A percentile compares a stretch with the other conserved stretches of the same genome.
These are phyloP conservation scores for Ogataea chonburiensis DNA, from an alignment of 805 yeast species.

Conservation along the genomic window DNA sequence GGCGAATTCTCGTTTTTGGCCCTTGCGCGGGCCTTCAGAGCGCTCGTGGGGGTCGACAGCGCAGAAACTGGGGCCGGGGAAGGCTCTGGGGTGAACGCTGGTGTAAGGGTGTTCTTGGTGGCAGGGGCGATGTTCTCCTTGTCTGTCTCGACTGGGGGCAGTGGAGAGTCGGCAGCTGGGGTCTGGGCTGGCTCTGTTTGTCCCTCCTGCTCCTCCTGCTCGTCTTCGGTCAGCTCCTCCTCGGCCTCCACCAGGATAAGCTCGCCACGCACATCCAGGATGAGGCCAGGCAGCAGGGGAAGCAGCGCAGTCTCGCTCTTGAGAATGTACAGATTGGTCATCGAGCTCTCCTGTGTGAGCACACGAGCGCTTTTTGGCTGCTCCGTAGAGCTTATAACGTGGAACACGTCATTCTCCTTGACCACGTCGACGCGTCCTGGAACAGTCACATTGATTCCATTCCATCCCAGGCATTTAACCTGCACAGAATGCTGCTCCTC, in stretches of 20 bases:
- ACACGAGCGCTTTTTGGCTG: slow-evolving; percentile 30
- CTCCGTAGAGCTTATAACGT: slow-evolving; percentile 16
- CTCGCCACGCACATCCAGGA: slow-evolving; percentile 72
- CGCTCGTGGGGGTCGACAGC: slow-evolving; percentile 3
- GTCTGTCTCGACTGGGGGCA: slow-evolving; percentile 1
- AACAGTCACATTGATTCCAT: slow-evolving; percentile 69
- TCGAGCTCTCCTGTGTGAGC: slow-evolving; percentile 40
- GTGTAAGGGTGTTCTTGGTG: background rate
- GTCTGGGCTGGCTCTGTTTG: slow-evolving; percentile 7
- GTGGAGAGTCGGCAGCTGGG: background rate
- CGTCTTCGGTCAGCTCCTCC: slow-evolving; percentile 16
- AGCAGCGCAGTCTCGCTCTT: slow-evolving; percentile 62
- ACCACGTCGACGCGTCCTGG: slow-evolving; percentile 45
- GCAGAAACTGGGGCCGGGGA: slow-evolving; percentile 7
- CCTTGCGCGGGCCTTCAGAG: slow-evolving; percentile 7
- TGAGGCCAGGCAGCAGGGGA: slow-evolving; percentile 60
- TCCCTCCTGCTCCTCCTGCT: slow-evolving; percentile 13
- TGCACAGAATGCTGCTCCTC: slow-evolving; percentile 41
- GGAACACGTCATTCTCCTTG: slow-evolving; percentile 19
- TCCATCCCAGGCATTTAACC: slow-evolving; percentile 75
- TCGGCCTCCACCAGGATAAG: slow-evolving; percentile 30
- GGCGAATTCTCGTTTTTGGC: slow-evolving; percentile 7
- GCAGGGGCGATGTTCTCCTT: slow-evolving; percentile 1
- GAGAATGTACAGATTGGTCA: slow-evolving; percentile 56
- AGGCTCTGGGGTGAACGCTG: slow-evolving; percentile 5